A percentile compares a stretch with the other conserved stretches of the same genome.
These are phyloP conservation scores for Extremus antarcticus DNA, from an alignment of 495 filamentous ascomycete genomes.

Conservation along the genomic window DNA sequence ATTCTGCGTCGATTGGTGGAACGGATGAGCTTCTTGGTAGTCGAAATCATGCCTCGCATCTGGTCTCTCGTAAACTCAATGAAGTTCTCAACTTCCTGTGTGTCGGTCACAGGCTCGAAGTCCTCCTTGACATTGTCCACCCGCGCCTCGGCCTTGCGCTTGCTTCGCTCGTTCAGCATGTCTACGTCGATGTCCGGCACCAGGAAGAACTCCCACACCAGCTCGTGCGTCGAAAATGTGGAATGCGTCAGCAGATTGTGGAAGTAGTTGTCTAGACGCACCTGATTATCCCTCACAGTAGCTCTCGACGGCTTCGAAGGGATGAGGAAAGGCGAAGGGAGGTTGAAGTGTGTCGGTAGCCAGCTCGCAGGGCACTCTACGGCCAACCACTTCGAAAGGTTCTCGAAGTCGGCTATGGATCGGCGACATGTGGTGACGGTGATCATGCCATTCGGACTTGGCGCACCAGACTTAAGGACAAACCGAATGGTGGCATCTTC, in stretches of 20 bases:
- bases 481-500: conserved; percentile 92
- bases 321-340: conserved; percentile 82
- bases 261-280: conserved; percentile 76
- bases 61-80: conserved; percentile 79
- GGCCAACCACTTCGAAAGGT: conserved; percentile 73
- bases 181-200: conserved; percentile 87
- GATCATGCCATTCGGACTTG: conserved; percentile 52
- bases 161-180: conserved; percentile 80
- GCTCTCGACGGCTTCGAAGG: conserved; percentile 83
- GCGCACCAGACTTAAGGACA: conserved; percentile 86
- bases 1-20: conserved; percentile 50
- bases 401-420: conserved; percentile 86
- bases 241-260: conserved; percentile 77
- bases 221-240: conserved; percentile 92
- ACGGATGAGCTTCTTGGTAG: conserved; percentile 69
- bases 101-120: conserved; percentile 64
- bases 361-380: conserved; percentile 93
- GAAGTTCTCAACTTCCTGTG: conserved; percentile 88
- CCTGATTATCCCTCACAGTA: conserved; percentile 75
- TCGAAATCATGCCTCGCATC: conserved; percentile 69
- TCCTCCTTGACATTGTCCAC: conserved; percentile 81
- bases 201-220: conserved; percentile 98
- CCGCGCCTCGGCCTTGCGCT: conserved; percentile 70
- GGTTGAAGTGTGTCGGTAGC: conserved; percentile 67
- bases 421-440: conserved; percentile 90